These are phyloP conservation scores for Ceratobasidium sp. DNA, from an alignment of 1,284 basidiomycete species.

Conservation along the genomic window DNA sequence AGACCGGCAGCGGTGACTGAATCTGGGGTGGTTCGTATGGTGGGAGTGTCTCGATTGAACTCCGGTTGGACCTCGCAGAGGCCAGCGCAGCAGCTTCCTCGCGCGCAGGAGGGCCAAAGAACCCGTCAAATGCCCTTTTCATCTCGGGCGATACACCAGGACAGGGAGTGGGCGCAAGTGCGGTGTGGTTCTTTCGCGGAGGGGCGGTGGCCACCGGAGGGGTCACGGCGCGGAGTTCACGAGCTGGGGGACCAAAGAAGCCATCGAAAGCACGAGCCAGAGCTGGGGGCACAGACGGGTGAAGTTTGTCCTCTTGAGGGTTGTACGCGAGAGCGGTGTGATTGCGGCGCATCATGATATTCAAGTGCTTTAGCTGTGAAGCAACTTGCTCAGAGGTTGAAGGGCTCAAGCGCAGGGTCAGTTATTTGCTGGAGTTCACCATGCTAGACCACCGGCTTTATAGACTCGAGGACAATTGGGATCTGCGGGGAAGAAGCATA, in stretches of 20 bases:
- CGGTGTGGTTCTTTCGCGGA: slow-evolving; percentile 17
- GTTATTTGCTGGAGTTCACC: not conserved
- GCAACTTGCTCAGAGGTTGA: not conserved
- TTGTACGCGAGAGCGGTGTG: slow-evolving; percentile 33
- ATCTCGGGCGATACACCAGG: slow-evolving; percentile 18
- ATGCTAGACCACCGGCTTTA: slow-evolving; percentile 12
- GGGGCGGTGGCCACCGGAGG: not conserved
- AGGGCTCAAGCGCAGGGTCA: not conserved
- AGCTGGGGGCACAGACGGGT: slow-evolving; percentile 19
- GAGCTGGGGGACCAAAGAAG: slow-evolving; percentile 37
- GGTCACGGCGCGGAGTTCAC: slow-evolving; percentile 2
- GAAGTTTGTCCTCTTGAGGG: slow-evolving; percentile 15
- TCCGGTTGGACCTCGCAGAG: not conserved
- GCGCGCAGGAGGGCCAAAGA: slow-evolving; percentile 39
- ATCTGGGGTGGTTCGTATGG: slow-evolving; percentile 8
- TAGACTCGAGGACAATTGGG: slow-evolving; percentile 36
- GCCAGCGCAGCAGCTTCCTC: not conserved
- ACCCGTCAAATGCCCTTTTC: slow-evolving; percentile 35
- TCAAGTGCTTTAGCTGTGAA: not conserved
- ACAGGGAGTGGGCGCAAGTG: slow-evolving; percentile 6
- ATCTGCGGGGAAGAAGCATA: slow-evolving; percentile 14
- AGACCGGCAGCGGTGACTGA: slow-evolving; percentile 12
- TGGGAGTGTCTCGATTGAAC: slow-evolving; percentile 26
- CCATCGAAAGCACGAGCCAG: slow-evolving; percentile 38
- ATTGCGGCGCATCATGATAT: slow-evolving; percentile 18